Percentiles rank a stretch among this genome's conserved stretches.
Evolutionary conservation across 2,329 filamentous ascomycete species (phyloP).

Genomic region (Iodosphaeria phyllophila): DNA sequence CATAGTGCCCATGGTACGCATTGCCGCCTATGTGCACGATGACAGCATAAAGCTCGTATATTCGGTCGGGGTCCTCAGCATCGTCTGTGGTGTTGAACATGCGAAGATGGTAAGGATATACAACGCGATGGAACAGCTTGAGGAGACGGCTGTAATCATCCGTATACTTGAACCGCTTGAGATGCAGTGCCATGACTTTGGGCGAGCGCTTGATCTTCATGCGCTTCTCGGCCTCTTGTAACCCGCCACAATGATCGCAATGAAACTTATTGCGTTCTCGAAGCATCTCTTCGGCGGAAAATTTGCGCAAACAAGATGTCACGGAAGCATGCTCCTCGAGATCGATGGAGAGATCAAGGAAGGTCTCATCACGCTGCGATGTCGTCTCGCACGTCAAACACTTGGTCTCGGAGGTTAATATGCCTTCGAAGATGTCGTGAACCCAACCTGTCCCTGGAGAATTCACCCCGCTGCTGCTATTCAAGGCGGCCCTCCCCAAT

Average conservation of each 20-base stretch:
- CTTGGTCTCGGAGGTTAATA: conserved; percentile 86
- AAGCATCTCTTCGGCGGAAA: conserved; percentile 95
- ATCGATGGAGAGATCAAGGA: conserved; percentile 90
- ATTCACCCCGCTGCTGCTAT: conserved; percentile 26
- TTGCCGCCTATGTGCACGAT: conserved; percentile 95
- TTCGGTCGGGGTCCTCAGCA: conserved; percentile 74
- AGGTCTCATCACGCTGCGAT: conserved; percentile 88
- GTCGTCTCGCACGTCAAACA: conserved; percentile 93
- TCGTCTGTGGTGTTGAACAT: conserved; percentile 97
- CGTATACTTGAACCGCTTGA: conserved; percentile 97
- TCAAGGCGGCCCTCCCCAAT: too few relatives aligned
- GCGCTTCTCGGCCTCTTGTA: conserved; percentile 94
- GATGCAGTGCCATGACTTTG: conserved; percentile 74
- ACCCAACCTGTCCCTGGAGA: conserved; percentile 69
- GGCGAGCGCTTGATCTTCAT: conserved; percentile 98
- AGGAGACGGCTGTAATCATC: conserved; percentile 86
- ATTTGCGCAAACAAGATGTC: conserved; percentile 85
- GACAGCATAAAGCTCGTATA: conserved; percentile 94
- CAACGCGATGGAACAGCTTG: conserved; percentile 90
- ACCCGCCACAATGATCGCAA: conserved; percentile 87
- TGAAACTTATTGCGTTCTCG: conserved; percentile 98
- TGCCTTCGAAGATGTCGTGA: conserved; percentile 90
- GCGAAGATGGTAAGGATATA: conserved; percentile 90
- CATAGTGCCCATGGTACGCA: conserved; percentile 93
- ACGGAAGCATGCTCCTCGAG: conserved; percentile 90